phyloP scores from a whole-genome alignment of 2,329 filamentous ascomycete species.

The Xylariaceae sp. region DNA sequence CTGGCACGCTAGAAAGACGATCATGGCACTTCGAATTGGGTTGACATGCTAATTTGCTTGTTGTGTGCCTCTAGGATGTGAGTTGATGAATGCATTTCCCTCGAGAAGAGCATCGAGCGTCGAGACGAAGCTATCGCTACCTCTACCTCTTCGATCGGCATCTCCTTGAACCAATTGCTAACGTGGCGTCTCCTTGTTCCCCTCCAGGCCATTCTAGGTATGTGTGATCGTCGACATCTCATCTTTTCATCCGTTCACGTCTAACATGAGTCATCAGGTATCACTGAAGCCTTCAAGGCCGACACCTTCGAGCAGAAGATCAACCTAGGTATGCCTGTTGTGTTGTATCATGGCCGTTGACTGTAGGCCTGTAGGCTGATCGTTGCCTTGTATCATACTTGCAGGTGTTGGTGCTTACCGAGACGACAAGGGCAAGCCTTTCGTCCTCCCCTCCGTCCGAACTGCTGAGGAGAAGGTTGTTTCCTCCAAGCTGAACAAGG shows the following conservation, averaged over 20 bases:
- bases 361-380: conserved; percentile 8
- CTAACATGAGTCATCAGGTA: conserved; percentile 46
- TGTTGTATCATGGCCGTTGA: conserved; percentile 6
- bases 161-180: conserved; percentile 15
- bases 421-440: conserved; percentile 96
- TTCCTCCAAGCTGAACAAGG: conserved; percentile 77
- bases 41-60: conserved; percentile 6
- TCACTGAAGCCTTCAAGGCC: conserved; percentile 99
- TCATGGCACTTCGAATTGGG: conserved; percentile 11
- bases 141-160: background rate
- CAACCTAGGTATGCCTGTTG: conserved; percentile 67
- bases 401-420: conserved; percentile 93
- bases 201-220: conserved; percentile 69
- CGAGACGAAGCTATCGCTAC: conserved; percentile 2
- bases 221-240: conserved; percentile 28
- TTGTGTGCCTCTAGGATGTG: conserved; percentile 35
- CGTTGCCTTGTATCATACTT: background rate
- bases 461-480: conserved; percentile 85
- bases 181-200: conserved; percentile 17
- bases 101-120: background rate
- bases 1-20: background rate
- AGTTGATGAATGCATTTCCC: conserved; percentile 21
- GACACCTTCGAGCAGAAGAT: conserved; percentile 93
- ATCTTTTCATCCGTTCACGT: background rate
- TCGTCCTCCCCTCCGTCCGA: conserved; percentile 89